Percentiles rank a stretch among this genome's conserved stretches.
phyloP scores from a whole-genome alignment of 2,329 filamentous ascomycete species.

The Colletotrichum sp. region DNA sequence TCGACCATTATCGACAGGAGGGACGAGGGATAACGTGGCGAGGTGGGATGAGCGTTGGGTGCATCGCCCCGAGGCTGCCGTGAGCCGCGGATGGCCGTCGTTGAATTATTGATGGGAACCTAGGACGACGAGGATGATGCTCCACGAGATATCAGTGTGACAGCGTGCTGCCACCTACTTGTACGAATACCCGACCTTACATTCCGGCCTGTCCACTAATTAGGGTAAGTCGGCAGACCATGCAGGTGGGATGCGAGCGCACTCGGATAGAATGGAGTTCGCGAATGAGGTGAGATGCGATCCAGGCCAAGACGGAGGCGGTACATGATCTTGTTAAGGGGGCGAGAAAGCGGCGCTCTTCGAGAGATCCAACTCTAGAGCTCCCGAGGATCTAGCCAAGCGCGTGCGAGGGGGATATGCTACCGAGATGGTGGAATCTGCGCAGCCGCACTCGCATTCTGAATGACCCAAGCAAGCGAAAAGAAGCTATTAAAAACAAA shows the following conservation, averaged over 20 bases:
- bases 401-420: not conserved
- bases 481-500: not conserved
- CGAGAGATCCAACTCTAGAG: not conserved
- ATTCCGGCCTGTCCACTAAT: not conserved
- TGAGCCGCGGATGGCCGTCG: not conserved
- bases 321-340: not conserved
- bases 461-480: not conserved
- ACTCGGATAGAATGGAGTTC: not conserved
- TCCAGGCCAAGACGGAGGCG: not conserved
- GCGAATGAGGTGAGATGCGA: not conserved
- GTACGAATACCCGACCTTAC: not conserved
- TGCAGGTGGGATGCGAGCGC: not conserved
- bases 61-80: not conserved
- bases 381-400: not conserved
- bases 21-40: not conserved
- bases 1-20: not conserved
- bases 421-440: not conserved
- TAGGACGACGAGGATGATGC: not conserved
- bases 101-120: not conserved
- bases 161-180: not conserved
- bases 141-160: not conserved
- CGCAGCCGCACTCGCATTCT: not conserved
- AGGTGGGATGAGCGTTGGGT: constrained; percentile 1
- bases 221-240: not conserved
- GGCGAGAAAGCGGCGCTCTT: not conserved